Base-by-base conservation (phyloP, 805 yeast genomes). In the Lipomyces sp. region DNA sequence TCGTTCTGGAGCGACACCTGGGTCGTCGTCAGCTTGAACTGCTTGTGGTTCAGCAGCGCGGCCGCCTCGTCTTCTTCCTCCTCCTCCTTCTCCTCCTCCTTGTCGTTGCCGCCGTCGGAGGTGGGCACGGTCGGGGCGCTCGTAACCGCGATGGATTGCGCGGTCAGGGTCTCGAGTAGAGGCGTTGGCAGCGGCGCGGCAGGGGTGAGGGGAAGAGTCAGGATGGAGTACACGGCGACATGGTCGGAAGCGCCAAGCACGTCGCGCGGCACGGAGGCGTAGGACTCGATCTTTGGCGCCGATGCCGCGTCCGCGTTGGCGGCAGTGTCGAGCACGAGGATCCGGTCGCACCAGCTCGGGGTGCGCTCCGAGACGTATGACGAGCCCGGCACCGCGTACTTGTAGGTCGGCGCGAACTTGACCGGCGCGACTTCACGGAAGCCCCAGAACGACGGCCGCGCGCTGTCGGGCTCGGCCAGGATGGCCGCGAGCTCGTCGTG, bases 311-410 rank as follows among this genome's bases (percentile, higher is more conserved):
- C n/a, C 10, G 26, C 51, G 16, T 54, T 47, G 6, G 64, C 58
- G 51, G 67, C 65, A 22, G 82, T 78, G 1, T 72, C 63, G 48
- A 77, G 76, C 61, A 71, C 86, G 40, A 90, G 65, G 4, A 90
- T 78, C 46, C 98, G 69, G 65, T 90, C 98, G 67, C 96, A 89
- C 95, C 95, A 90, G 5, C 95, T 83, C 0, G 96, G 95, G 1
- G 71, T 70, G 48, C 96, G 72, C 58, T 80, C 82, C 1, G 65
- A 37, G 53, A 79, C 77, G 65, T 79, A 85, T 8, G 69, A 66
- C 2, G 57, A 45, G 11, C 38, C 31, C 2, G 34, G 7, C 18
- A 31, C 37, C 0, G 81, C 72, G 64, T 72, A 86, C 68, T 90
- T 90, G 71, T 84, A 90, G 0, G 95, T 85, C 10, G 95, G 96